These are phyloP conservation scores for Colletotrichum costaricense DNA, from an alignment of 2,329 filamentous ascomycete species.

Conservation along the genomic window DNA sequence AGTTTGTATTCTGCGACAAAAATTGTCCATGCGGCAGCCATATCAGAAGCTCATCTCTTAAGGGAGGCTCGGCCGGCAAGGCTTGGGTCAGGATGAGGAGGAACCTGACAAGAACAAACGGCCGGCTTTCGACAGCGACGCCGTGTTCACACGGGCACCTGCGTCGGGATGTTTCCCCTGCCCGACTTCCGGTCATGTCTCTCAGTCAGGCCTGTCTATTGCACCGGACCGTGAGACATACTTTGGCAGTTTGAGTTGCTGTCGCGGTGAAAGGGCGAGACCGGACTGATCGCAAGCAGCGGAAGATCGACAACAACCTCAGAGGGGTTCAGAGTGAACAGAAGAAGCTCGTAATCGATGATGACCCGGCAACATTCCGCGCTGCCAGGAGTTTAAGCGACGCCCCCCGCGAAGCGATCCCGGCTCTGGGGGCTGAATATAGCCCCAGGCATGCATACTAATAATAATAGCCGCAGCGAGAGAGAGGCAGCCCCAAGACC, in stretches of 20 bases:
- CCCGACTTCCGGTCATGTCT: not conserved
- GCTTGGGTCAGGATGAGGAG: not conserved
- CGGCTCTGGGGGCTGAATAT: constrained; percentile 5
- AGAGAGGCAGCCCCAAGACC: not conserved
- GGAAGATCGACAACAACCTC: not conserved
- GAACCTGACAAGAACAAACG: not conserved
- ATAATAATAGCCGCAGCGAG: not conserved
- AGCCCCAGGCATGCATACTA: constrained; percentile 9
- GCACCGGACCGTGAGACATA: not conserved
- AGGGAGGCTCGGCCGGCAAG: not conserved
- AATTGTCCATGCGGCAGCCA: not conserved
- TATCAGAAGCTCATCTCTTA: not conserved
- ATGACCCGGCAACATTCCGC: not conserved
- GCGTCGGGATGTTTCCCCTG: not conserved
- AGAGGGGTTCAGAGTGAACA: not conserved
- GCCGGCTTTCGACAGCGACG: not conserved
- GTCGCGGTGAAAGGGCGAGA: not conserved
- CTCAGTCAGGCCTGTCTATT: not conserved
- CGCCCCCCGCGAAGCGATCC: not conserved
- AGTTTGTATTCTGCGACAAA: not conserved
- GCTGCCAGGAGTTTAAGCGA: constrained; percentile 14
- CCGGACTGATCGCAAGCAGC: not conserved
- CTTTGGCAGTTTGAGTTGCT: not conserved
- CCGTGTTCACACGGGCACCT: not conserved
- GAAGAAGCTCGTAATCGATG: not conserved